Evolutionary conservation across 192 early-diverging fungal genomes (phyloP).

Genomic region (Coemansia sp.): DNA sequence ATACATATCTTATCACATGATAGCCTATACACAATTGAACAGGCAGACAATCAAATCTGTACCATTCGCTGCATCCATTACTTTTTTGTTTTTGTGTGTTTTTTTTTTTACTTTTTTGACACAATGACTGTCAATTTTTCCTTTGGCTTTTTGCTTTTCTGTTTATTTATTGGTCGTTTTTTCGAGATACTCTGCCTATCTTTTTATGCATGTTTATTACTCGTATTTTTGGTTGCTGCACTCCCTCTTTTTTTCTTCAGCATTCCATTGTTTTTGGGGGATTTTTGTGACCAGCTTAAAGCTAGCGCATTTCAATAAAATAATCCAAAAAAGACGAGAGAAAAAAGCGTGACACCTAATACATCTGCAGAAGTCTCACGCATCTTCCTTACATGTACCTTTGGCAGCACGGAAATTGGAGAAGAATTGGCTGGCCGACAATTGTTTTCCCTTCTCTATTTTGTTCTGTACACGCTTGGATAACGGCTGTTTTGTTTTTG

Average conservation of each 20-base stretch:
- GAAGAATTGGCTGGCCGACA: too few relatives aligned
- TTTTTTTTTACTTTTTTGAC: neutral
- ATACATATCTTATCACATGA: neutral
- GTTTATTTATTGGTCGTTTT: too few relatives aligned
- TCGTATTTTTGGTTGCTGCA: neutral
- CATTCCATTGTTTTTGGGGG: neutral
- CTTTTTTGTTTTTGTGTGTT: neutral
- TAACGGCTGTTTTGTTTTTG: neutral
- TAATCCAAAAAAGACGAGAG: neutral
- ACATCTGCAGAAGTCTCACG: slow-evolving; percentile 1
- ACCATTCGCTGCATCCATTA: neutral
- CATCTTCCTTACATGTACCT: neutral
- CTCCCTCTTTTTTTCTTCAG: neutral
- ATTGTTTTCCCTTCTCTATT: neutral
- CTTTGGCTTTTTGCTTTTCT: neutral
- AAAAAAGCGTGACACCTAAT: slow-evolving; percentile 4
- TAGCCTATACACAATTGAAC: too few relatives aligned
- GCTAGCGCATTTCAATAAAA: neutral
- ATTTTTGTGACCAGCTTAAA: neutral
- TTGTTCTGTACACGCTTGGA: neutral
- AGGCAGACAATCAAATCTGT: neutral
- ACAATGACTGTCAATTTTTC: neutral
- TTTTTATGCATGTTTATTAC: neutral
- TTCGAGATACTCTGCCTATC: too few relatives aligned
- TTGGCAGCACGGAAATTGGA: neutral